Evolutionary conservation across 2,329 filamentous ascomycete species (phyloP).

Genomic region (Juglanconis sp.): DNA sequence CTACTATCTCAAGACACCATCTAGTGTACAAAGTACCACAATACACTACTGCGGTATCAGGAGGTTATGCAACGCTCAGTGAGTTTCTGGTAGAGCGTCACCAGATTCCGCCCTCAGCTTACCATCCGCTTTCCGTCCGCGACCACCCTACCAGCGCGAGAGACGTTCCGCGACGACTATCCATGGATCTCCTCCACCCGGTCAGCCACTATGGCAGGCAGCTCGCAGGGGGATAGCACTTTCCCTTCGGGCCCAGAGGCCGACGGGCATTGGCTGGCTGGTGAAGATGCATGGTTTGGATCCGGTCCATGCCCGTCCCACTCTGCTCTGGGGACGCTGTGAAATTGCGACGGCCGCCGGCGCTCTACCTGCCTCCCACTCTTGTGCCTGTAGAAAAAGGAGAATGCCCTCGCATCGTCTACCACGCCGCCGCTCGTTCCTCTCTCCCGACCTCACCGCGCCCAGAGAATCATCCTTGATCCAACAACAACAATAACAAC

Average conservation of each 20-base stretch:
- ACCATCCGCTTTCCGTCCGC: too few relatives aligned
- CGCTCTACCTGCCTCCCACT: background rate
- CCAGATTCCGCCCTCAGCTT: too few relatives aligned
- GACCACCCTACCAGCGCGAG: too few relatives aligned
- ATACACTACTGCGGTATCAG: too few relatives aligned
- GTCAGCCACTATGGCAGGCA: background rate
- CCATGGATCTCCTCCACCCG: background rate
- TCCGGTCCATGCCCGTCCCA: background rate
- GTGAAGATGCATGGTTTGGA: constrained; percentile 13
- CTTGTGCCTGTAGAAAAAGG: constrained; percentile 7
- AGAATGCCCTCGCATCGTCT: constrained; percentile 1
- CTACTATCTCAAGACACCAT: too few relatives aligned
- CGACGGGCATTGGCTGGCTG: background rate
- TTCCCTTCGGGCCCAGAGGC: background rate
- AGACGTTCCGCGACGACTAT: background rate
- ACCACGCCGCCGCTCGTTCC: constrained; percentile 1
- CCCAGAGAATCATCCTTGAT: background rate
- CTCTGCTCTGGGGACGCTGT: background rate
- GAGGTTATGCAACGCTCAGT: too few relatives aligned
- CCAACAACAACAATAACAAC: background rate
- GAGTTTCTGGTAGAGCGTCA: too few relatives aligned
- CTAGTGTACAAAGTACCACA: too few relatives aligned
- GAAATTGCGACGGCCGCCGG: background rate
- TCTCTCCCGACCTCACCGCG: background rate
- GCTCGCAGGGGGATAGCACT: background rate